phyloP scores from a whole-genome alignment of 306 rosid genomes.

The Cucurbita pepo region DNA sequence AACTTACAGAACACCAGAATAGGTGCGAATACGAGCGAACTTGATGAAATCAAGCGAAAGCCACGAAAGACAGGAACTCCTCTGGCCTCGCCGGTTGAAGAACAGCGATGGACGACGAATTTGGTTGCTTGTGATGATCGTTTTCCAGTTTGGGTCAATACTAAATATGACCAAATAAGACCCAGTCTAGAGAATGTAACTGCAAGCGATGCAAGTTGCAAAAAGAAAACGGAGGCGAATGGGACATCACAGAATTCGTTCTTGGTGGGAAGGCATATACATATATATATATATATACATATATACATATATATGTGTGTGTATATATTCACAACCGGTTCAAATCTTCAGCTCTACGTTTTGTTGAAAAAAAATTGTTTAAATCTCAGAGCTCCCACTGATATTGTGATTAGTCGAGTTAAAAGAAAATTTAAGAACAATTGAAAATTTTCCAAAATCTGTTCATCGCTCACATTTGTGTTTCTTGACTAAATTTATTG shows the following conservation, averaged over 20 bases:
- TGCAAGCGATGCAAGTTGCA: neutral
- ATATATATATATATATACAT: too few relatives aligned
- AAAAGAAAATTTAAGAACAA: too few relatives aligned
- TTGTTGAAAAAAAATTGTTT: too few relatives aligned
- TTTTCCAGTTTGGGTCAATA: neutral
- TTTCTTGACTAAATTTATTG: too few relatives aligned
- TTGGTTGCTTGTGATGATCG: neutral
- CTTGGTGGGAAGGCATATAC: neutral
- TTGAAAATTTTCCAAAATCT: too few relatives aligned
- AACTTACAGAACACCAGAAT: neutral
- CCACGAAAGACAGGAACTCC: neutral
- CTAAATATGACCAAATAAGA: neutral
- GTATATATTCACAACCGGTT: too few relatives aligned
- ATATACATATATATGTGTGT: too few relatives aligned
- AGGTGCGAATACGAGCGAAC: neutral
- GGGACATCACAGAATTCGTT: neutral
- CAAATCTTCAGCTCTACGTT: too few relatives aligned
- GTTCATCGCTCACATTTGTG: too few relatives aligned
- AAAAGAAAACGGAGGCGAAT: neutral
- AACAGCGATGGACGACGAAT: neutral
- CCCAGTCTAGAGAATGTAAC: slow-evolving; percentile 3
- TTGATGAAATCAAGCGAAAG: neutral
- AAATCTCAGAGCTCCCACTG: too few relatives aligned
- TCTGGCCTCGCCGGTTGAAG: neutral
- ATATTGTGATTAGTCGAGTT: too few relatives aligned